Conservation (phyloP, 1,284 basidiomycete genomes). For the Trametes versicolor region DNA sequence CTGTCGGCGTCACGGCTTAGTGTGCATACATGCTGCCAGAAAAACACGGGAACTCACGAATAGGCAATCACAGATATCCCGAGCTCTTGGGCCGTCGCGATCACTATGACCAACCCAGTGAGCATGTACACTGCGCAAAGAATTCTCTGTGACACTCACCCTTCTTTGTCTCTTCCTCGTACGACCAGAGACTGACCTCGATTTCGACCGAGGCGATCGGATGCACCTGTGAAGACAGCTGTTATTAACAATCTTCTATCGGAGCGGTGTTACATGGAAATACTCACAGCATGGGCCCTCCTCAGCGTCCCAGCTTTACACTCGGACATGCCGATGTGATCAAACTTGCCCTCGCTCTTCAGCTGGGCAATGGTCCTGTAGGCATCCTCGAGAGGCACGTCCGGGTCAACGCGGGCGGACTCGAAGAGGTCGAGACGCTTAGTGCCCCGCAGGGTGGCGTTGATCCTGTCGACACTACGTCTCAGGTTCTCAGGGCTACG, state of each 20-base stretch:
- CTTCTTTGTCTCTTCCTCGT: constrained; percentile 55
- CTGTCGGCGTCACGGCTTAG: constrained; percentile 30
- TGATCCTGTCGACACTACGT: constrained; percentile 50
- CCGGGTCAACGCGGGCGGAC: constrained; percentile 47
- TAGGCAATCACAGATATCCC: constrained; percentile 63
- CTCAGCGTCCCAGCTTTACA: constrained; percentile 57
- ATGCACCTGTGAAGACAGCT: neutral
- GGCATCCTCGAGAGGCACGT: constrained; percentile 46
- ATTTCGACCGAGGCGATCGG: constrained; percentile 51
- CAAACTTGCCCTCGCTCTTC: constrained; percentile 42
- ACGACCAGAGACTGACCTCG: constrained; percentile 61
- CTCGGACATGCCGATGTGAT: constrained; percentile 60
- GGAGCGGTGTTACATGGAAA: neutral
- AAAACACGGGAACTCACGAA: constrained; percentile 43
- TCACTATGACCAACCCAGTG: constrained; percentile 38
- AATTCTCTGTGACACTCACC: constrained; percentile 36
- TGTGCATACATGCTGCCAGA: neutral
- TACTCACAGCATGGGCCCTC: constrained; percentile 42
- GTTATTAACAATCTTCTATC: neutral
- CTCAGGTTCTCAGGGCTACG: constrained; percentile 52
- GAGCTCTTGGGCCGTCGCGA: constrained; percentile 52
- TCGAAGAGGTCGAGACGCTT: constrained; percentile 58
- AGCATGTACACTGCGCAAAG: neutral
- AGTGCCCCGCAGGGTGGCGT: constrained; percentile 50
- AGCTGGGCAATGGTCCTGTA: constrained; percentile 25